Base-by-base conservation (phyloP, 441 rosid genomes). In the Omphalea diandra region DNA sequence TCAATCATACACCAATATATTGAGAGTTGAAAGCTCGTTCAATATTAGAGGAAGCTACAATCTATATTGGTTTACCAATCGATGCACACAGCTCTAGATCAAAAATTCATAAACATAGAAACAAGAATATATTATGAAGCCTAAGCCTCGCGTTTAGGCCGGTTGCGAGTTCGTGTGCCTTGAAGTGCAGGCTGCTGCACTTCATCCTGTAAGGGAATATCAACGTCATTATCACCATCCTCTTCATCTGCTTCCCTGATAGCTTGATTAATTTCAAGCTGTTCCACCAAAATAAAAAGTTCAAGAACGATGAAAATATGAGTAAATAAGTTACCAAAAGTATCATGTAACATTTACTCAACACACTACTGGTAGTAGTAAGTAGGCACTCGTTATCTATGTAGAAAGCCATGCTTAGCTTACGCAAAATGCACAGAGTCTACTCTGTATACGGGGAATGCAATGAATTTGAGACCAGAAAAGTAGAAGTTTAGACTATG, bases 131-230 rank as follows among this genome's bases (percentile, higher is more conserved):
- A 36, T 17, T 24, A 54, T 54, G 63, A 31, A 36, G 52, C 38
- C 70, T 83, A 88, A 46, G 72, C 84, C 76, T 89, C 82, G 70
- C 89, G 84, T 75, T 88, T 93, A 35, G 98, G 98, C 36, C 98
- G 88, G 75, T 87, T 87, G 58, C 90, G 83, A 7, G 82, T 75
- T 41, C 90, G 86, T 35, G 83, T 32, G 24, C 57, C 56, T 60
- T 43, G 84, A 68, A 81, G 72, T 31, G 74, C 92, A 12, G 89
- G 87, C 73, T 85, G 85, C 73, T 72, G 65, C 55, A 75, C 68
- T 77, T 82, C 68, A 72, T 87, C 87, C 68, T 87, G 84, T n/a
- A 75, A 32, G 5, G 78, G 47, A 70, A 66, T 76, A 53, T 78
- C 79, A 9, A 57, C 58, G n/a, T 53, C 78, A 1, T 73, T 74